Evolutionary conservation across 2,329 filamentous ascomycete genomes (phyloP).

Genomic region (Beauveria caledonica): DNA sequence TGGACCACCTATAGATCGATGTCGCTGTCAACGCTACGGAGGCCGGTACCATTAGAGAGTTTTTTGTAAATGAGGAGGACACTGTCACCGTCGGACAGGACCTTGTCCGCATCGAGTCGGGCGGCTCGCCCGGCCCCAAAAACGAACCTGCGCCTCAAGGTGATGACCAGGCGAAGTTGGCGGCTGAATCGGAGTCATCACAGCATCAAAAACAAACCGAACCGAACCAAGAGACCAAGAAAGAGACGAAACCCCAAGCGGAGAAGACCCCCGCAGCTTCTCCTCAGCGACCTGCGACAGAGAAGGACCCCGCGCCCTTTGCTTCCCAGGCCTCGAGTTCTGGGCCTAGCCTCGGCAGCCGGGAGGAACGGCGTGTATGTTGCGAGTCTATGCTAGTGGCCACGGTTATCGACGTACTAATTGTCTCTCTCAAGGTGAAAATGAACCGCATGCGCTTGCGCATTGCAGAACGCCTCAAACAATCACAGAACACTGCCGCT

Average conservation of each 20-base stretch:
- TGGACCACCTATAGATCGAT: conserved; percentile 61
- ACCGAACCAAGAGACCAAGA: conserved; percentile 18
- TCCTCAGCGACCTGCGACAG: conserved; percentile 1
- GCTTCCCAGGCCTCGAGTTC: conserved; percentile 9
- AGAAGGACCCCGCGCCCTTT: conserved; percentile 20
- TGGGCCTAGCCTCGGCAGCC: conserved; percentile 51
- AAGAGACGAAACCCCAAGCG: conserved; percentile 26
- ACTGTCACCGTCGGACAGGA: conserved; percentile 93
- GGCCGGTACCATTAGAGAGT: conserved; percentile 83
- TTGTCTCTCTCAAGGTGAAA: conserved; percentile 63
- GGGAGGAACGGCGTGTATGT: conserved; percentile 81
- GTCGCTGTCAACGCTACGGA: conserved; percentile 92
- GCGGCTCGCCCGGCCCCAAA: conserved; percentile 41
- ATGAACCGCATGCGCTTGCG: conserved; percentile 99
- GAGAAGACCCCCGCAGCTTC: conserved; percentile 9
- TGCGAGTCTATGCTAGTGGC: neutral
- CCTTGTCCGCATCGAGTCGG: conserved; percentile 76
- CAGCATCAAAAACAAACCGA: conserved; percentile 20
- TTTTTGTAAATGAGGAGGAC: conserved; percentile 87
- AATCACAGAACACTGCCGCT: conserved; percentile 96
- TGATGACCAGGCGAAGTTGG: conserved; percentile 17
- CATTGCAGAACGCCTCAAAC: conserved; percentile 95
- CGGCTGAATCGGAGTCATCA: conserved; percentile 14
- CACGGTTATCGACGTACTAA: neutral
- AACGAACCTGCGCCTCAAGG: conserved; percentile 32